A percentile compares a stretch with the other conserved stretches of the same genome.
phyloP scores from a whole-genome alignment of 2,329 filamentous ascomycete species.

The Periglandula ipomoeae region DNA sequence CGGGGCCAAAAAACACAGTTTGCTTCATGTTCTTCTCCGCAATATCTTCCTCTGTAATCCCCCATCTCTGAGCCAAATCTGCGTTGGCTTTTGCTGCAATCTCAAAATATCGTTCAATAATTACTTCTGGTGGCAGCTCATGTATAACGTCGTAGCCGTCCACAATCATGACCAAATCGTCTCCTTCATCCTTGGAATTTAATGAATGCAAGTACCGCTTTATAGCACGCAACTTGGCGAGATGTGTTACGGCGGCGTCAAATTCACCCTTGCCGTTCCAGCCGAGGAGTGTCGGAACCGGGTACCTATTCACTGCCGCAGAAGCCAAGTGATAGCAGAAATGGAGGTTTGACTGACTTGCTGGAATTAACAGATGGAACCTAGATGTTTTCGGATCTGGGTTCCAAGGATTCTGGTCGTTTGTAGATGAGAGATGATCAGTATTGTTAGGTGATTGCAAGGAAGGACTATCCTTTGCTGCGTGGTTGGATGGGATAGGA shows the following conservation, averaged over 20 bases:
- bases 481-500: neutral
- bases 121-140: slow-evolving; percentile 53
- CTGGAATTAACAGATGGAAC: slow-evolving; percentile 30
- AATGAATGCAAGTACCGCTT: slow-evolving; percentile 24
- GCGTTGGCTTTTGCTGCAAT: slow-evolving; percentile 43
- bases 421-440: neutral
- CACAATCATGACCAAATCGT: slow-evolving; percentile 54
- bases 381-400: slow-evolving; percentile 15
- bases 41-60: slow-evolving; percentile 24
- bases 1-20: slow-evolving; percentile 34
- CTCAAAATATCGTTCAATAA: slow-evolving; percentile 53
- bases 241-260: slow-evolving; percentile 25
- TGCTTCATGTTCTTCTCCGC: slow-evolving; percentile 23
- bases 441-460: neutral
- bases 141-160: slow-evolving; percentile 58
- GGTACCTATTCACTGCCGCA: slow-evolving; percentile 27
- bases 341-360: slow-evolving; percentile 25
- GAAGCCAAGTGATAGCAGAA: slow-evolving; percentile 31
- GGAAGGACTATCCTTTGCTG: neutral
- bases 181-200: slow-evolving; percentile 22
- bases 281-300: slow-evolving; percentile 27
- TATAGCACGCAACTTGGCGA: slow-evolving; percentile 30
- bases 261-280: slow-evolving; percentile 27
- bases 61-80: slow-evolving; percentile 40
- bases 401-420: neutral